Evolutionary conservation across 2,329 filamentous ascomycete species (phyloP), one percentile per base, ranked within the genome.

Genomic region (Aspergillus melleus): DNA sequence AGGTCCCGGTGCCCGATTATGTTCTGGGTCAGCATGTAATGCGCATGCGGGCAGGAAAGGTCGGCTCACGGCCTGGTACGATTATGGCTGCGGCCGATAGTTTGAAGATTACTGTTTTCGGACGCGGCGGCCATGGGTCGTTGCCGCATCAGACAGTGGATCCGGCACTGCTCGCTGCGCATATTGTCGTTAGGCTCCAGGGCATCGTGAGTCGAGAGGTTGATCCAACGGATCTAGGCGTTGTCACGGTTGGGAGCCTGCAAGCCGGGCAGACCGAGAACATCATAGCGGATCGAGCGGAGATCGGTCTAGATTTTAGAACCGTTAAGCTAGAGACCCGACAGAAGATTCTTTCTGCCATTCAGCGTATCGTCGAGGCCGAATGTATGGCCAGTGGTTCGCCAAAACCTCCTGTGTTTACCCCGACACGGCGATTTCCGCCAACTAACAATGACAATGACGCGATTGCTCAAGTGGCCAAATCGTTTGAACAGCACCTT

Each of bases 201-300:
- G 80, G 79, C n/a, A 83, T 88, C 42, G 83, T 85, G 26, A 78
- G 79, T 22, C 75, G 85, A 10, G 84, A 86, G 70, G 73, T 84
- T 3, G 77, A 84, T 57, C 84, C 47, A 61, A 76, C 32, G 24
- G 84, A 87, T 58, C 74, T 80, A 12, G 83, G 80, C 12, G 86
- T 88, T 8, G 77, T 88, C 8, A 87, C 85, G 0, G 83, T 87
- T 6, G 84, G 83, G 9, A 80, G 79, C 55, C 71, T 88, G n/a
- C 80, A 86, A 60, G 84, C 83, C 0, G 86, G 86, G 1, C 80
- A 84, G 61, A 80, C 83, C 1, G 85, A 86, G 68, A 88, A 88
- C 65, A 80, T 88, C 57, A 87, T 88, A 55, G 77, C 83, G 0
- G 83, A 84, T 55, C 70, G 77, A 14, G 86, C 85, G 0, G 76